Evolutionary conservation across 495 filamentous ascomycete genomes (phyloP), one percentile per base, ranked within the genome.

Genomic region (Aspergillus ostianus): DNA sequence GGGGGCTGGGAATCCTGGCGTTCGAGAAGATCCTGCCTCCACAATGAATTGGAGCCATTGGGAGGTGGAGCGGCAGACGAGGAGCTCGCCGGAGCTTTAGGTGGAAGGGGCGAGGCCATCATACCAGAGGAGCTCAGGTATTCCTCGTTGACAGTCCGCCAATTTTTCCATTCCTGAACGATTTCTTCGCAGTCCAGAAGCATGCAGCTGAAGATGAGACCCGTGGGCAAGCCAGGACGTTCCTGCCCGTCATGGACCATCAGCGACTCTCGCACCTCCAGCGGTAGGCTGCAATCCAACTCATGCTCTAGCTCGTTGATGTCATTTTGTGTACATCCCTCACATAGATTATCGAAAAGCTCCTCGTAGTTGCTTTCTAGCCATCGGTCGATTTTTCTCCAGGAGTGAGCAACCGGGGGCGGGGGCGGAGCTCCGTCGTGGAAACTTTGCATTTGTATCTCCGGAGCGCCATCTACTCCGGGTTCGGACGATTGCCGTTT

Each of bases 121-220:
- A 82, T 74, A 13, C 81, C 65, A 0, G 83, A 80, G 51, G 81
- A 75, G 19, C 80, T 79, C 48, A 98, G 80, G 67, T 88, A 96
- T 69, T 97, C 91, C 53, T 90, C 85, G 71, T 96, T 95, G 59
- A 99, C 94, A 57, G 83, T 85, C 64, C 89, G 87, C 94, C 94
- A 99, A 68, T 97, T 96, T 62, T 88, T 87, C 90, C 94, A 98
- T 73, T 99, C 94, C 73, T 97, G 90, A 7, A 98, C 87, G 54
- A 99, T 97, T 72, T 99, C 94, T 70, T 99, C 94, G 70, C 94
- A 99, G 67, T 99, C 94, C 49, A 99, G 83, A 48, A 98, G 79
- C 94, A 99, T 99, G 67, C 82, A 86, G 44, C 92, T 84, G 70
- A 99, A 98, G 46, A 99, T 85, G 57, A 97, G 86, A 59, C 94